Conservation (phyloP, 2,329 filamentous ascomycete species). For the Curvularia hawaiiensis region DNA sequence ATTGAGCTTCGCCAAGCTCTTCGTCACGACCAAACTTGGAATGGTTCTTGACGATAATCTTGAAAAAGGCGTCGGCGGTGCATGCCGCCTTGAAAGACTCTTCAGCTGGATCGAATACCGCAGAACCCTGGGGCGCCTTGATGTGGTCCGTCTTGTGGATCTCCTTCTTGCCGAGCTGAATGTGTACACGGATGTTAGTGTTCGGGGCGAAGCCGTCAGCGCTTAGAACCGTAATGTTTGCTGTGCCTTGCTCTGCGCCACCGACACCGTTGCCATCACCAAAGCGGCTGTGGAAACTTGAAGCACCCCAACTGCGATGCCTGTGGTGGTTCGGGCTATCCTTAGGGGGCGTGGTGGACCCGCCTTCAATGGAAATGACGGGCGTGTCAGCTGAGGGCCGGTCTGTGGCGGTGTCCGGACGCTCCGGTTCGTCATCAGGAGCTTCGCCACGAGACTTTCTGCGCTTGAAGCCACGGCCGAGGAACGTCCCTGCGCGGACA, state of each 20-base stretch:
- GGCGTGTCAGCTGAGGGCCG: constrained; percentile 39
- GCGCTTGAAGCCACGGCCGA: constrained; percentile 81
- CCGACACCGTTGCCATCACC: constrained; percentile 50
- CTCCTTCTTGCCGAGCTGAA: constrained; percentile 73
- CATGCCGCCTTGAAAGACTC: constrained; percentile 81
- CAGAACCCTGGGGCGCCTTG: constrained; percentile 68
- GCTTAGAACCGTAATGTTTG: constrained; percentile 78
- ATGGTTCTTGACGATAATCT: constrained; percentile 83
- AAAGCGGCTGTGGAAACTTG: constrained; percentile 47
- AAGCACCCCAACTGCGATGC: constrained; percentile 44
- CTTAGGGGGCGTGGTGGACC: constrained; percentile 16
- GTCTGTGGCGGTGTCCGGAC: constrained; percentile 54
- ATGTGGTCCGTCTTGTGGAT: constrained; percentile 92
- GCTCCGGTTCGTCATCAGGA: constrained; percentile 47
- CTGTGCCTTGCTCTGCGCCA: constrained; percentile 70
- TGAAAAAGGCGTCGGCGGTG: constrained; percentile 83
- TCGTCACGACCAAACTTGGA: constrained; percentile 84
- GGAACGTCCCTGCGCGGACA: constrained; percentile 86
- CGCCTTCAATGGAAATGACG: constrained; percentile 40
- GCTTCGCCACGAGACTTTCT: constrained; percentile 63
- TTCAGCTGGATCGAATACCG: constrained; percentile 56
- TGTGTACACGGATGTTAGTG: constrained; percentile 76
- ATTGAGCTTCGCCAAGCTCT: constrained; percentile 81
- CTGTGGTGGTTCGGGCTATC: constrained; percentile 37
- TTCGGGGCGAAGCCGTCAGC: constrained; percentile 77